Base-by-base conservation (phyloP, 208 protist genomes). In the Entamoeba dispar region DNA sequence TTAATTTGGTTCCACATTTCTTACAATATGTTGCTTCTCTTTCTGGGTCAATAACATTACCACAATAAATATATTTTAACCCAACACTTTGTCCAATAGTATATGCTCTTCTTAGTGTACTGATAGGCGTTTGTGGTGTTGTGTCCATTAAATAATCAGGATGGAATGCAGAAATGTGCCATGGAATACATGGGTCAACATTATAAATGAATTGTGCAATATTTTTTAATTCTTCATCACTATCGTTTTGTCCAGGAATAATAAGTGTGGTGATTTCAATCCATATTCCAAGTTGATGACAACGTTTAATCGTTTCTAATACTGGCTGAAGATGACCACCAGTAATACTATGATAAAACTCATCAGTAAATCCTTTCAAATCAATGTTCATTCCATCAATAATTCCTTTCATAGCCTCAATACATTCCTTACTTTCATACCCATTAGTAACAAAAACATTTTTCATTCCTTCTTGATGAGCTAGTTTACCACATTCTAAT, bases 201-300 rank as follows among this genome's bases (percentile, higher is more conserved):
- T 14, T 91, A 34, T 47, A 6, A n/a, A 96, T 34, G 92, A 93
- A 96, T 49, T 95, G 6, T 12, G 95, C 94, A 34, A 96, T 50
- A 5, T 90, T n/a, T 8, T 34, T 17, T 2, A 96, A n/a, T 92
- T 96, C 95, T 34, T 95, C 95, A 19, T 92, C 51, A 27, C 31
- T 91, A 57, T 96, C 95, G 77, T 96, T 96, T n/a, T 96, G 50
- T 15, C 94, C 95, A 8, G 95, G 95, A 91, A 96, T 96, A 17
- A 96, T 27, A 3, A 96, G 43, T 50, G 94, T 96, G 31, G 95
- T 96, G n/a, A 96, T 93, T 92, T 96, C 95, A 19, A 96, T 51
- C 51, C 93, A 95, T 2, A 95, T 94, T 4, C 96, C 96, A 4
- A 22, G 4, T 22, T 94, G 10, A 50, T 96, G 77, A 10, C 49